Conservation (phyloP, 805 yeast genomes). For the Saccharomycopsis javanensis region DNA sequence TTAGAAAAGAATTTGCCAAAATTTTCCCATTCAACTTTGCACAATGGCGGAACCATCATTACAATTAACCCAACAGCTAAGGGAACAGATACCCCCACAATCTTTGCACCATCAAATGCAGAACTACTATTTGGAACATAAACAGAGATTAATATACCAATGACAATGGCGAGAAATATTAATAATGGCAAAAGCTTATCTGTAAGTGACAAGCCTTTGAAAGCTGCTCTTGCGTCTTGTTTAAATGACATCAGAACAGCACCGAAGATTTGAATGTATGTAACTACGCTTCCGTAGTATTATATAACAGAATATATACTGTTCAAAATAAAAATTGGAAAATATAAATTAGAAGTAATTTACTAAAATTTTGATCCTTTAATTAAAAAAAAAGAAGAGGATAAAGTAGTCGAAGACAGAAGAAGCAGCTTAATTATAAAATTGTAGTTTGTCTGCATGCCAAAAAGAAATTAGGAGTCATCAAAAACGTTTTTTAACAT, state of each 20-base stretch:
- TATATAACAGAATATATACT: background rate
- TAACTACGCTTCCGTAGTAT: background rate
- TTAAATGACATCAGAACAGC: background rate
- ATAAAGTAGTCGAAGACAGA: background rate
- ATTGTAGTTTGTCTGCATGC: background rate
- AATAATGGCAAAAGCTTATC: conserved; percentile 31
- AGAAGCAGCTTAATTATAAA: too few relatives aligned
- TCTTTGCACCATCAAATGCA: conserved; percentile 29
- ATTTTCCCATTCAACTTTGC: conserved; percentile 44
- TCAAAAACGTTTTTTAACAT: background rate
- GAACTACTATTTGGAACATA: conserved; percentile 30
- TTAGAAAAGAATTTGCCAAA: conserved; percentile 25
- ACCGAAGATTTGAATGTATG: background rate
- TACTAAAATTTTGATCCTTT: background rate
- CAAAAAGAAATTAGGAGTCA: background rate
- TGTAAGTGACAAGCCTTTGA: conserved; percentile 23
- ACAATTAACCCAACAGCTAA: conserved; percentile 41
- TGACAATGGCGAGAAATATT: conserved; percentile 30
- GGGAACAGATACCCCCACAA: conserved; percentile 35
- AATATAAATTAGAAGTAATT: background rate
- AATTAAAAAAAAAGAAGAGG: background rate
- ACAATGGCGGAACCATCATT: conserved; percentile 50
- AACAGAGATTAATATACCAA: conserved; percentile 34
- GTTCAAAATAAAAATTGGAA: background rate
- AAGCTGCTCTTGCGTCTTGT: conserved; percentile 1